Conservation (phyloP, 2,329 filamentous ascomycete genomes). For the Didymella segeticola region DNA sequence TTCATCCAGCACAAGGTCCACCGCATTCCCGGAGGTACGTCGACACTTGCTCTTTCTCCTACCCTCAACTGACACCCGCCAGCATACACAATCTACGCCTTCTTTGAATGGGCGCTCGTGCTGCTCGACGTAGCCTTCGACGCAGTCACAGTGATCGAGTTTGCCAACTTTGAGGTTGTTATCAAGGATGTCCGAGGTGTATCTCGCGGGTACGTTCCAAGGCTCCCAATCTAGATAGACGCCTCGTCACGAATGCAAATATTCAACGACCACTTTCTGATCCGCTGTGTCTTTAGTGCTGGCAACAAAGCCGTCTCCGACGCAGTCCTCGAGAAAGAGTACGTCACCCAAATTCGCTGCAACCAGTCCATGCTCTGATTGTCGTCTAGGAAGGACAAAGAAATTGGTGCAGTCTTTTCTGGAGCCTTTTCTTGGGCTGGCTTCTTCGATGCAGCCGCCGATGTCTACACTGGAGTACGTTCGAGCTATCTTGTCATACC, state of each 20-base stretch:
- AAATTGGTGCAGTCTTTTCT: conserved; percentile 72
- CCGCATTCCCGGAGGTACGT: conserved; percentile 85
- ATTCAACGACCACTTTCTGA: conserved; percentile 45
- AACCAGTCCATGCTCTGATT: conserved; percentile 32
- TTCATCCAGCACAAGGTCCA: conserved; percentile 99
- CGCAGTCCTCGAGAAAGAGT: conserved; percentile 73
- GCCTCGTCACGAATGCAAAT: conserved; percentile 45
- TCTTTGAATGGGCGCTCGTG: conserved; percentile 97
- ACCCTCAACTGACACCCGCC: neutral
- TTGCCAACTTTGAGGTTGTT: conserved; percentile 84
- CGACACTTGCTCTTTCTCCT: too few relatives aligned
- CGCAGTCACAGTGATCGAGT: conserved; percentile 91
- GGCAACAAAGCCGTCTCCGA: conserved; percentile 55
- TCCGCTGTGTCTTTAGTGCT: conserved; percentile 50
- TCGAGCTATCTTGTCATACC: neutral
- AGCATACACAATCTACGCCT: conserved; percentile 98
- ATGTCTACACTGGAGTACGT: conserved; percentile 89
- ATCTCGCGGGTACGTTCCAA: conserved; percentile 97
- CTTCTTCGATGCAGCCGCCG: conserved; percentile 80
- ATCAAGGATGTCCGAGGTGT: conserved; percentile 87
- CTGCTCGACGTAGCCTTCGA: conserved; percentile 96
- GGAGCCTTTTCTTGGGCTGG: conserved; percentile 75
- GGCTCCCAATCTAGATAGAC: conserved; percentile 85
- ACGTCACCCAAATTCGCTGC: conserved; percentile 51
- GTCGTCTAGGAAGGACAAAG: conserved; percentile 72